Percentiles rank a stretch among this genome's conserved stretches.
Evolutionary conservation across 139 green algal species (phyloP).

Genomic region (Chlorella sp.): DNA sequence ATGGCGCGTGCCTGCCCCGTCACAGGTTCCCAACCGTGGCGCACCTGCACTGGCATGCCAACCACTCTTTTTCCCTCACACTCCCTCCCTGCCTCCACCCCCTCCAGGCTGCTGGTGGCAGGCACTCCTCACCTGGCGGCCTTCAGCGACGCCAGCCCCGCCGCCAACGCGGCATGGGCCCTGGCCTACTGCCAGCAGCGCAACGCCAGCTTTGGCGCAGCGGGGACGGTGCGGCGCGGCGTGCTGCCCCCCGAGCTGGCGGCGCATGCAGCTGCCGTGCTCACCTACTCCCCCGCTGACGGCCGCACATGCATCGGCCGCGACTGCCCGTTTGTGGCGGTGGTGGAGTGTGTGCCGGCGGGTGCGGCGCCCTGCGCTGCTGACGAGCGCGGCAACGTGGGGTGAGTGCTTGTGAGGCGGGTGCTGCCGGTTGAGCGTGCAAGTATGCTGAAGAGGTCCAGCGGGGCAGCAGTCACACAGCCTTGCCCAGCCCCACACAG

Average conservation of each 20-base stretch:
- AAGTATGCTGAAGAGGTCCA: too few relatives aligned
- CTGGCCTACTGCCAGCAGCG: slow-evolving; percentile 22
- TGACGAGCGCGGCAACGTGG: slow-evolving; percentile 11
- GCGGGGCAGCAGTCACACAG: too few relatives aligned
- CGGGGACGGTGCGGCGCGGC: slow-evolving; percentile 7
- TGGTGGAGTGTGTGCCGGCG: slow-evolving; percentile 14
- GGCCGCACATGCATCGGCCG: background rate
- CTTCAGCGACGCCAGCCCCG: background rate
- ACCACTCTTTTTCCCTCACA: too few relatives aligned
- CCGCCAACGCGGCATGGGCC: background rate
- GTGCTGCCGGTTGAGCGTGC: too few relatives aligned
- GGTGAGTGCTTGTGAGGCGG: too few relatives aligned
- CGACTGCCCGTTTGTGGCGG: slow-evolving; percentile 7
- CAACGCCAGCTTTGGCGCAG: background rate
- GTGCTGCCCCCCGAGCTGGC: background rate
- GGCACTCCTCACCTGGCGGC: background rate
- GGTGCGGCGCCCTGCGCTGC: background rate
- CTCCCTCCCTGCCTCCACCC: too few relatives aligned
- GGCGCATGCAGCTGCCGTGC: background rate
- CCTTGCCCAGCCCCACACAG: too few relatives aligned
- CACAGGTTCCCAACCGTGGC: too few relatives aligned
- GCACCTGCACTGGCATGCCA: too few relatives aligned
- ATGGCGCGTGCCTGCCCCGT: too few relatives aligned
- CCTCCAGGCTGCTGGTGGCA: slow-evolving; percentile 2
- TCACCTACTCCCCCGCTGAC: background rate